phyloP scores from a whole-genome alignment of 305 asterid species.

The Caryopteris hybrid region DNA sequence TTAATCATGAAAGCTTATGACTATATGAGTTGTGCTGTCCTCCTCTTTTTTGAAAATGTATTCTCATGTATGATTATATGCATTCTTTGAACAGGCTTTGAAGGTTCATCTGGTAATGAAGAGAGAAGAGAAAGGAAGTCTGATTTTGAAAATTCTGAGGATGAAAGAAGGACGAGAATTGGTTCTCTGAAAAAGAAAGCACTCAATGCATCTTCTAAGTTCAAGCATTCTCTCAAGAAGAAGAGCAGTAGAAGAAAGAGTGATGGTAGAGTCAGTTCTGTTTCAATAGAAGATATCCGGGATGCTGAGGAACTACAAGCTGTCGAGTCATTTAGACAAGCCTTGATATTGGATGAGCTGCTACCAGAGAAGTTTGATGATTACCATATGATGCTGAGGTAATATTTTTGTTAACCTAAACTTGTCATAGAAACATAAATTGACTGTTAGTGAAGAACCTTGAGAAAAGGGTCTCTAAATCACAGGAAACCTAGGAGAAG shows the following conservation, averaged over 20 bases:
- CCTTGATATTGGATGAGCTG: slow-evolving; percentile 79
- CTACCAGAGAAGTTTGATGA: slow-evolving; percentile 80
- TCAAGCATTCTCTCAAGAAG: slow-evolving; percentile 97
- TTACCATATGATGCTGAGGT: slow-evolving; percentile 95
- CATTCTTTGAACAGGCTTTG: slow-evolving; percentile 58
- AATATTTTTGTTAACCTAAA: slow-evolving; percentile 10
- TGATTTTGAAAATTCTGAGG: slow-evolving; percentile 95
- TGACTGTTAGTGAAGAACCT: neutral
- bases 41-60: neutral
- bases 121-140: slow-evolving; percentile 92
- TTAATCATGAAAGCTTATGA: neutral
- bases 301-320: slow-evolving; percentile 87
- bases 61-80: neutral
- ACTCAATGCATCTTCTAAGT: slow-evolving; percentile 82
- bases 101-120: slow-evolving; percentile 85
- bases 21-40: neutral
- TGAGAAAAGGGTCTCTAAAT: too few relatives aligned
- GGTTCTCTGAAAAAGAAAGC: slow-evolving; percentile 95
- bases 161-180: slow-evolving; percentile 86
- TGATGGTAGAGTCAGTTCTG: slow-evolving; percentile 83
- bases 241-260: slow-evolving; percentile 85
- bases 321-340: slow-evolving; percentile 86
- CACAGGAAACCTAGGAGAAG: neutral
- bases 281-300: slow-evolving; percentile 91
- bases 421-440: neutral